Evolutionary conservation across 306 rosid genomes (phyloP).

Genomic region (Calophaca sinica): DNA sequence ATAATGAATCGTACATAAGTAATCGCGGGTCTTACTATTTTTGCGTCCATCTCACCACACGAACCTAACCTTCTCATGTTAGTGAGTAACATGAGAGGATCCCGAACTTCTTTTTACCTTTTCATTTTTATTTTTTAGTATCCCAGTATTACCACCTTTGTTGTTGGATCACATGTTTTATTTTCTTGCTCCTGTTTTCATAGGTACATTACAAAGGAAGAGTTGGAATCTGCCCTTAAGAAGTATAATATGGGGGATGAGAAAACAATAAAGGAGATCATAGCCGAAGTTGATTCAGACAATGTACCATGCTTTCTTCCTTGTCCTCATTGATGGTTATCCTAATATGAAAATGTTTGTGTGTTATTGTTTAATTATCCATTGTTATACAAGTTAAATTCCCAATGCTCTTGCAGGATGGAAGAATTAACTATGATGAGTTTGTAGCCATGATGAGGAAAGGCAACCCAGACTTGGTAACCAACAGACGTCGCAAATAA

Average conservation of each 20-base stretch:
- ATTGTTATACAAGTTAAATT: conserved; percentile 21
- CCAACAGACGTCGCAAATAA: conserved; percentile 72
- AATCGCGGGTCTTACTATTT: not conserved
- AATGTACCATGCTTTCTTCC: conserved; percentile 56
- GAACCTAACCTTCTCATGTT: not conserved
- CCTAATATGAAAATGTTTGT: not conserved
- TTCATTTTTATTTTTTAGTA: not conserved
- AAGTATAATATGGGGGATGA: conserved; percentile 95
- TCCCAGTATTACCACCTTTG: not conserved
- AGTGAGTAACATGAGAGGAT: conserved; percentile 19
- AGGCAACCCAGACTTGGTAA: conserved; percentile 75
- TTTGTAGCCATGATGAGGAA: conserved; percentile 97
- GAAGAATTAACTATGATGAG: conserved; percentile 90
- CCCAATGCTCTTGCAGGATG: conserved; percentile 69
- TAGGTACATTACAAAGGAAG: conserved; percentile 90
- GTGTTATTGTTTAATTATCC: not conserved
- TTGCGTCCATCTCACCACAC: not conserved
- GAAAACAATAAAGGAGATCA: conserved; percentile 92
- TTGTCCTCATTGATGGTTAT: conserved; percentile 32
- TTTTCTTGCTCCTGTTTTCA: conserved; percentile 36
- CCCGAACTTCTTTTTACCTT: conserved; percentile 10
- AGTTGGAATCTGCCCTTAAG: conserved; percentile 84
- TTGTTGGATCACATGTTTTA: conserved; percentile 27
- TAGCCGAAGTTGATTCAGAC: conserved; percentile 93
- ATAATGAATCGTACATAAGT: conserved; percentile 18